phyloP scores from a whole-genome alignment of 192 early-diverging fungal genomes.

The Coemansia sp. region DNA sequence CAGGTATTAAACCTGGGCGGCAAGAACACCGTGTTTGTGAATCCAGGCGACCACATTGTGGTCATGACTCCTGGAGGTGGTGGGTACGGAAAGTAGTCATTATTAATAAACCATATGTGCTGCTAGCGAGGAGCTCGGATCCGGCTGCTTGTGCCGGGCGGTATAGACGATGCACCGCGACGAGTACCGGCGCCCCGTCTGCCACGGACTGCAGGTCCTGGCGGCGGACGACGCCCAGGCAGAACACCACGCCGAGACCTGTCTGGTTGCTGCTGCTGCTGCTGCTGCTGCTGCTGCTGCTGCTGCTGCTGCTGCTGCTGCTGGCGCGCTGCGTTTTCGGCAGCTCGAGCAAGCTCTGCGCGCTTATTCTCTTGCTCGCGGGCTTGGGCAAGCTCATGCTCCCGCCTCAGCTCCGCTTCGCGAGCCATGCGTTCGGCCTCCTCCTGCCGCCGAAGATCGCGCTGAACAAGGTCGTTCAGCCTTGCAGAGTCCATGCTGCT shows the following conservation, averaged over 20 bases:
- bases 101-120: background rate
- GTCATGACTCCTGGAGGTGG: conserved; percentile 94
- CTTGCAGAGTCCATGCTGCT: conserved; percentile 36
- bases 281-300: background rate
- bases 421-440: conserved; percentile 24
- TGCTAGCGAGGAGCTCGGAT: conserved; percentile 20
- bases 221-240: conserved; percentile 16
- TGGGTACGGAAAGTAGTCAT: conserved; percentile 56
- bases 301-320: too few relatives aligned
- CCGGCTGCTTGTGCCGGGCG: conserved; percentile 19
- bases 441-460: conserved; percentile 29
- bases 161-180: conserved; percentile 9
- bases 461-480: conserved; percentile 25
- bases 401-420: conserved; percentile 16
- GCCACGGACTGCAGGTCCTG: conserved; percentile 11
- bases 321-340: background rate
- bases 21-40: conserved; percentile 81
- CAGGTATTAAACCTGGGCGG: conserved; percentile 72
- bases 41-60: conserved; percentile 74
- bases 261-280: background rate
- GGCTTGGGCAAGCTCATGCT: conserved; percentile 25
- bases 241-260: conserved; percentile 3
- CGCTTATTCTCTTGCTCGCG: conserved; percentile 29
- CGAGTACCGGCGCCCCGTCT: conserved; percentile 4
- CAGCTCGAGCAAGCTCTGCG: conserved; percentile 21